Base-by-base conservation (phyloP, 2,329 filamentous ascomycete genomes). In the Colletotrichum zoysiae region DNA sequence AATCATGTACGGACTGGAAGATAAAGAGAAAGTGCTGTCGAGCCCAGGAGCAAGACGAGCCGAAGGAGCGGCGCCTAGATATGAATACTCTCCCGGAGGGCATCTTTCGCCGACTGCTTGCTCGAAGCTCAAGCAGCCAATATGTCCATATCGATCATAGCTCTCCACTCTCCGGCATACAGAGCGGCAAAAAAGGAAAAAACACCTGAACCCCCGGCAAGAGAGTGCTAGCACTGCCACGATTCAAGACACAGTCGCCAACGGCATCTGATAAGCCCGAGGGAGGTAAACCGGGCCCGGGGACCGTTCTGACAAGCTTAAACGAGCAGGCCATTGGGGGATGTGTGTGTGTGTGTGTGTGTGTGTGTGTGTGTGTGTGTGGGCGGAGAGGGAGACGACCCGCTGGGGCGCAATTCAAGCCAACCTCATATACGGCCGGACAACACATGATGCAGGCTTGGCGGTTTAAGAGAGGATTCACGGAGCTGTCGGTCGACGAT, bases 391-490 rank as follows among this genome's bases (percentile, higher is more conserved):
- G 18, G 18, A 58, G 46, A 66, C 59, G 62, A 40, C 62, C 62
- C 62, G 46, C 55, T n/a, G 62, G 26, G 14, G 16, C 12, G 55
- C 30, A 53, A 23, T 42, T 48, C 23, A 56, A 55, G n/a, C 66
- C 62, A 50, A 48, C 67, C 55, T 66, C 62, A 35, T 55, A 67
- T 55, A 62, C 68, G 56, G 67, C 50, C 50, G 57, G 14, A 61
- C 68, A 70, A 23, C 63, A 70, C 56, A 67, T 61, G 57, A 67
- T 70, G 64, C 68, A 70, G 63, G 40, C 68, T 70, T 70, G 68
- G 68, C 68, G 18, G 68, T 70, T 56, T 58, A 57, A 62, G 20
- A 70, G 57, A 61, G 35, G 30, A 42, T 57, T 57, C 48, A 35
- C 16, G 42, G 56, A 61, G 64, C 63, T 62, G 30, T 33, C 16